Conservation (phyloP, 805 yeast genomes). For the Kurtzmaniella fragi region DNA sequence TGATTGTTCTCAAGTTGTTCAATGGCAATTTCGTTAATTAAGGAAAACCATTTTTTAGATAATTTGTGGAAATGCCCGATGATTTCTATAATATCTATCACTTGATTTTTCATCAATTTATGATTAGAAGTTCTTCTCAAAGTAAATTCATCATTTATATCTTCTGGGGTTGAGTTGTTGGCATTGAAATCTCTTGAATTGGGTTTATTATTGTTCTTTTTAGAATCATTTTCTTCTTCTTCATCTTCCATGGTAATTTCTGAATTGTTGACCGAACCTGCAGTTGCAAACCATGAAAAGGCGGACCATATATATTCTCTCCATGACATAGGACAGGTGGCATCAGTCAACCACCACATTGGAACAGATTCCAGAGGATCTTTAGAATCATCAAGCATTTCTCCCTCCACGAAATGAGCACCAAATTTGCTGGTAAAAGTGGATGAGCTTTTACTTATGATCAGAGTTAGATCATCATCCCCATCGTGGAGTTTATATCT, state of each 20-base stretch:
- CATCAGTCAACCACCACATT: conserved; percentile 38
- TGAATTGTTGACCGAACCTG: conserved; percentile 47
- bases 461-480: conserved; percentile 1
- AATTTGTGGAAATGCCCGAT: conserved; percentile 37
- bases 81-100: conserved; percentile 17
- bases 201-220: conserved; percentile 1
- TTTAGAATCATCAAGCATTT: background rate
- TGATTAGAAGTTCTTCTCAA: background rate
- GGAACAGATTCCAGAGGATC: conserved; percentile 20
- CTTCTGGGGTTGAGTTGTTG: background rate
- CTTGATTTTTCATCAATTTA: conserved; percentile 3
- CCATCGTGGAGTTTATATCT: conserved; percentile 2
- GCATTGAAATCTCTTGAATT: too few species aligned
- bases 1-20: conserved; percentile 20
- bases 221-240: conserved; percentile 3
- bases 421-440: conserved; percentile 3
- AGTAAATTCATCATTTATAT: background rate
- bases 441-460: conserved; percentile 1
- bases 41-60: conserved; percentile 32
- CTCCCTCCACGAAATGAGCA: conserved; percentile 4
- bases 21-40: conserved; percentile 29
- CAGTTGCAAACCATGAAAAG: conserved; percentile 83
- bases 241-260: conserved; percentile 4
- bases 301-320: conserved; percentile 62
- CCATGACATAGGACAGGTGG: conserved; percentile 50